Conservation (phyloP, 2,329 filamentous ascomycete species). For the Onygenales sp. region DNA sequence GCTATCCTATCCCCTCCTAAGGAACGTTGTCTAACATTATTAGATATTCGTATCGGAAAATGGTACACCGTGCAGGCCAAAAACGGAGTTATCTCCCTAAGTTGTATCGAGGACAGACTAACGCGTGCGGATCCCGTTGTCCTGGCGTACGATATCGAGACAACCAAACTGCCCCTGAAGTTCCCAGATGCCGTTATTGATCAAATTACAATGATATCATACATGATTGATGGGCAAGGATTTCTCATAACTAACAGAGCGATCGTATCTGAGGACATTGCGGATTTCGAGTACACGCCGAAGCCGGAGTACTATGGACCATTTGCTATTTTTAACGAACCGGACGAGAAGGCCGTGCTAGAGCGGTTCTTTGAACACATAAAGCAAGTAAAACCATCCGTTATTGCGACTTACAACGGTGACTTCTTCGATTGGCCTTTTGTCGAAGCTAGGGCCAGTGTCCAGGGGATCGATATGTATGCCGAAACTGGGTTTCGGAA, state of each 20-base stretch:
- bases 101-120: slow-evolving; percentile 75
- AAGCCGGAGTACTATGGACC: slow-evolving; percentile 91
- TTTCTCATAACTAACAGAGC: slow-evolving; percentile 97
- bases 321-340: slow-evolving; percentile 98
- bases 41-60: slow-evolving; percentile 89
- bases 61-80: slow-evolving; percentile 97
- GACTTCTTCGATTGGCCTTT: slow-evolving; percentile 99
- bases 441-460: slow-evolving; percentile 83
- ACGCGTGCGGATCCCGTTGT: slow-evolving; percentile 93
- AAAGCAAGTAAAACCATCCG: slow-evolving; percentile 86
- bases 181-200: slow-evolving; percentile 92
- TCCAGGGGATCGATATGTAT: slow-evolving; percentile 98
- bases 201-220: slow-evolving; percentile 99
- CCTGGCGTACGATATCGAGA: slow-evolving; percentile 98
- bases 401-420: slow-evolving; percentile 99
- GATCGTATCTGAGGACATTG: slow-evolving; percentile 94
- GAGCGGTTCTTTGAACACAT: slow-evolving; percentile 94
- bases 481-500: slow-evolving; percentile 95
- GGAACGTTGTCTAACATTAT: slow-evolving; percentile 14
- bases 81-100: slow-evolving; percentile 76
- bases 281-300: slow-evolving; percentile 96
- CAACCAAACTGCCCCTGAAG: slow-evolving; percentile 87
- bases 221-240: slow-evolving; percentile 98
- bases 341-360: slow-evolving; percentile 76
- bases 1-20: neutral